Percentiles rank a stretch among this genome's conserved stretches.
phyloP scores from a whole-genome alignment of 2,329 filamentous ascomycete genomes.

The Cryphonectria parasitica region DNA sequence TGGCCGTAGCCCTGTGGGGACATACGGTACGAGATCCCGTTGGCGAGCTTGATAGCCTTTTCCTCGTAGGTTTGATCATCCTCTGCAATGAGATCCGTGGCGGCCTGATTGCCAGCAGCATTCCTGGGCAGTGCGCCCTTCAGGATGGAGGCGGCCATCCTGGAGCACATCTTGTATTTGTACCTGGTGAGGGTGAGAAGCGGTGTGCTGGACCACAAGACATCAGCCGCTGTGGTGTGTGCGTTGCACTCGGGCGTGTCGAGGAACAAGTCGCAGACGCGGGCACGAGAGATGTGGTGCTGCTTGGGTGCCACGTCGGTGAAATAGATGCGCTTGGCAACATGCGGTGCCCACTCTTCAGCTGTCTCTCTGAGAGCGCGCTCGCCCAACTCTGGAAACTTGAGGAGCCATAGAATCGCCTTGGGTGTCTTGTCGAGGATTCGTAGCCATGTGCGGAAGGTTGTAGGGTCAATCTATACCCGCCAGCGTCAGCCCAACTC shows the following conservation, averaged over 20 bases:
- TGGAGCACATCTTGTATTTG: constrained; percentile 97
- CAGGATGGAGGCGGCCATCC: constrained; percentile 95
- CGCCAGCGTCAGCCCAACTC: background rate
- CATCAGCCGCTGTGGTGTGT: constrained; percentile 94
- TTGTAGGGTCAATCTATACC: constrained; percentile 88
- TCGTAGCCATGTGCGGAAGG: constrained; percentile 92
- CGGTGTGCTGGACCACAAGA: constrained; percentile 95
- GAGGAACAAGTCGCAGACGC: constrained; percentile 91
- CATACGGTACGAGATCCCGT: constrained; percentile 62
- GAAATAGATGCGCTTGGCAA: constrained; percentile 86
- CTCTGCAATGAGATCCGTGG: constrained; percentile 74
- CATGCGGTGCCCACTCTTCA: constrained; percentile 78
- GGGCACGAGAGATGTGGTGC: constrained; percentile 88
- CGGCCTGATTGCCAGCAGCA: constrained; percentile 67
- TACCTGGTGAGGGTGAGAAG: constrained; percentile 89
- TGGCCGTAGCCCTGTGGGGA: constrained; percentile 51
- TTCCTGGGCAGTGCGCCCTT: constrained; percentile 82
- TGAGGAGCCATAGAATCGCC: constrained; percentile 91
- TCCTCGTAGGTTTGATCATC: constrained; percentile 86
- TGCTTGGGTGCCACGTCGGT: constrained; percentile 97
- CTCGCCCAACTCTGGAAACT: constrained; percentile 93
- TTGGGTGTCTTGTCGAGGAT: constrained; percentile 86
- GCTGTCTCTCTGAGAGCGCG: constrained; percentile 82
- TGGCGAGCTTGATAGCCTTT: constrained; percentile 70
- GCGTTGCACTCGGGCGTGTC: constrained; percentile 98